These are phyloP conservation scores for Trichoderma virens DNA, from an alignment of 495 filamentous ascomycete genomes.

Conservation along the genomic window DNA sequence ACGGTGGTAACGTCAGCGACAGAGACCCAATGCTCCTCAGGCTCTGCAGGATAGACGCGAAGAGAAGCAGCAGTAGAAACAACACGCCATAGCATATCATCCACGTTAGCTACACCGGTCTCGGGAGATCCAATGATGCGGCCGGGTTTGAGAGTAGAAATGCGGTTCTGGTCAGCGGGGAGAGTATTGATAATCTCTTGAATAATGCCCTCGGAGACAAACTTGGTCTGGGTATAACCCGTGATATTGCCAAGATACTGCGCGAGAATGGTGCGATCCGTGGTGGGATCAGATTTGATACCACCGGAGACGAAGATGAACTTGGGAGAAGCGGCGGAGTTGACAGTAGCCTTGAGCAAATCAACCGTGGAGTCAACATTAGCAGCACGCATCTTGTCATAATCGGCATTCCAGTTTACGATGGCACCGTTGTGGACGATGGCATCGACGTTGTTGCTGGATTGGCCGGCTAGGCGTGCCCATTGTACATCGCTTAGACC, in stretches of 20 bases:
- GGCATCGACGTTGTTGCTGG: constrained; percentile 1
- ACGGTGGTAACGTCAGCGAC: neutral
- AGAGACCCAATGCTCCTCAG: neutral
- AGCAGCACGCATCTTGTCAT: constrained; percentile 4
- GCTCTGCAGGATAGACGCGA: neutral
- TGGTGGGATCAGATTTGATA: neutral
- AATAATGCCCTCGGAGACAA: neutral
- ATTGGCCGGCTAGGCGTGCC: neutral
- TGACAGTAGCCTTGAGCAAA: constrained; percentile 3
- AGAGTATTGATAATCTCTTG: neutral
- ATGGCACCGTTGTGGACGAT: constrained; percentile 10
- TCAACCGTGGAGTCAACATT: constrained; percentile 2
- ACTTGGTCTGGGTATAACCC: constrained; percentile 8
- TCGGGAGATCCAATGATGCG: constrained; percentile 6
- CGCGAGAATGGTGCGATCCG: neutral
- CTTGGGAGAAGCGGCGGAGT: neutral
- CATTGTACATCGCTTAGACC: neutral
- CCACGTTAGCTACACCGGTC: constrained; percentile 8
- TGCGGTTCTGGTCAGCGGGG: constrained; percentile 7
- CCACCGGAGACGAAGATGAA: constrained; percentile 10
- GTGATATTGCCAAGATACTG: neutral
- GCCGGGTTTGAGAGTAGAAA: constrained; percentile 7
- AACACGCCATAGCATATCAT: constrained; percentile 7
- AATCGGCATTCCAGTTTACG: constrained; percentile 9
- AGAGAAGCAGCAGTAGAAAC: constrained; percentile 6